phyloP scores from a whole-genome alignment of 305 asterid species.

The Fraxinus sp. region DNA sequence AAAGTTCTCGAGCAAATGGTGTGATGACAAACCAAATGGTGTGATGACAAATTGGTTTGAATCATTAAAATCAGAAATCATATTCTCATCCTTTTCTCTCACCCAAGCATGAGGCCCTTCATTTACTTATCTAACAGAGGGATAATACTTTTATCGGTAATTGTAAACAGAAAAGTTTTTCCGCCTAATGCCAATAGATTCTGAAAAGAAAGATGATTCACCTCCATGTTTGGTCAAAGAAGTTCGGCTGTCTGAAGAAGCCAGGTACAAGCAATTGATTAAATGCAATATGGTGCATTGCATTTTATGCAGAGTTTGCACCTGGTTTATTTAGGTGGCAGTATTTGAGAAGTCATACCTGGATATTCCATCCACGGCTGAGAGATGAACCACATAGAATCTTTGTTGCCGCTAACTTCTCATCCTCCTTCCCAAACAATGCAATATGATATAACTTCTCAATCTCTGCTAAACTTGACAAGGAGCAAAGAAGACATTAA shows the following conservation, averaged over 20 bases:
- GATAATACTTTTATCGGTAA: neutral
- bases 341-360: slow-evolving; percentile 17
- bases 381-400: slow-evolving; percentile 36
- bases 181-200: neutral
- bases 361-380: slow-evolving; percentile 38
- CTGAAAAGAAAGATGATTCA: neutral
- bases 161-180: neutral
- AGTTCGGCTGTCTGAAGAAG: neutral
- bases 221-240: neutral
- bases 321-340: neutral
- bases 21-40: neutral
- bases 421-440: slow-evolving; percentile 28
- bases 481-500: neutral
- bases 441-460: slow-evolving; percentile 35
- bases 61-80: neutral
- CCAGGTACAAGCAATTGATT: neutral
- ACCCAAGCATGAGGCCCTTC: neutral
- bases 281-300: neutral
- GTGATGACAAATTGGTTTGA: neutral
- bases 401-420: slow-evolving; percentile 27
- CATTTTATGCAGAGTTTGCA: neutral
- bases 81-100: neutral
- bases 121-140: neutral
- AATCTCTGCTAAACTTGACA: slow-evolving; percentile 33
- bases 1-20: neutral